A percentile compares a stretch with the other conserved stretches of the same genome.
phyloP scores from a whole-genome alignment of 73 alveolate genomes.

The Paramecium sexaurelia region DNA sequence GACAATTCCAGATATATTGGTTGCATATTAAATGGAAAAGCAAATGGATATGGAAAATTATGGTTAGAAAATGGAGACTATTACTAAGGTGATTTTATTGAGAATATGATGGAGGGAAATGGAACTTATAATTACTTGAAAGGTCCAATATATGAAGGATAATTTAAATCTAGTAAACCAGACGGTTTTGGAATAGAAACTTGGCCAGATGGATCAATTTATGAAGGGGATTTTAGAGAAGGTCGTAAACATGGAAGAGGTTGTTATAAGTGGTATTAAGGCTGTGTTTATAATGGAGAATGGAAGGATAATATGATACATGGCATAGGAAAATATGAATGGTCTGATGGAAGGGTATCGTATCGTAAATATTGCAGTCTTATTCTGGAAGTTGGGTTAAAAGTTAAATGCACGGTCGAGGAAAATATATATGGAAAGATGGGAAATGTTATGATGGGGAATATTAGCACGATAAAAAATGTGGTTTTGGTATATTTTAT shows the following conservation, averaged over 20 bases:
- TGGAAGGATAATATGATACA: conserved; percentile 71
- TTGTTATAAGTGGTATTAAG: conserved; percentile 67
- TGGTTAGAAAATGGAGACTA: conserved; percentile 77
- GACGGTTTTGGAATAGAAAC: conserved; percentile 75
- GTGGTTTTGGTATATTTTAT: conserved; percentile 78
- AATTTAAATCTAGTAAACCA: not conserved
- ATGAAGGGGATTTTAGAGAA: conserved; percentile 73
- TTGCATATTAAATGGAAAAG: conserved; percentile 71
- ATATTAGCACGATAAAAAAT: conserved; percentile 73
- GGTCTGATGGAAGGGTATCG: conserved; percentile 73
- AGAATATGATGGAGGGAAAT: conserved; percentile 77
- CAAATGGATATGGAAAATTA: conserved; percentile 82
- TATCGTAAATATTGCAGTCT: not conserved
- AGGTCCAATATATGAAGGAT: conserved; percentile 78
- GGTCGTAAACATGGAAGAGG: conserved; percentile 80
- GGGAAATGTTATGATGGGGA: conserved; percentile 79
- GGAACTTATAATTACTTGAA: conserved; percentile 72
- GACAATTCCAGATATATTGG: conserved; percentile 84
- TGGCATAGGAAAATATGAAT: conserved; percentile 74
- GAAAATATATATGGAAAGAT: conserved; percentile 77
- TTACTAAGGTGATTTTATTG: conserved; percentile 72
- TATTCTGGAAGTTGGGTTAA: conserved; percentile 75
- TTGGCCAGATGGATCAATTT: conserved; percentile 80
- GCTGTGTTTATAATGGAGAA: conserved; percentile 59
- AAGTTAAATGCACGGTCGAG: conserved; percentile 82